A percentile compares a stretch with the other conserved stretches of the same genome.
Evolutionary conservation across 1,139 yeast species (phyloP).

Genomic region (Hansenula sp.): DNA sequence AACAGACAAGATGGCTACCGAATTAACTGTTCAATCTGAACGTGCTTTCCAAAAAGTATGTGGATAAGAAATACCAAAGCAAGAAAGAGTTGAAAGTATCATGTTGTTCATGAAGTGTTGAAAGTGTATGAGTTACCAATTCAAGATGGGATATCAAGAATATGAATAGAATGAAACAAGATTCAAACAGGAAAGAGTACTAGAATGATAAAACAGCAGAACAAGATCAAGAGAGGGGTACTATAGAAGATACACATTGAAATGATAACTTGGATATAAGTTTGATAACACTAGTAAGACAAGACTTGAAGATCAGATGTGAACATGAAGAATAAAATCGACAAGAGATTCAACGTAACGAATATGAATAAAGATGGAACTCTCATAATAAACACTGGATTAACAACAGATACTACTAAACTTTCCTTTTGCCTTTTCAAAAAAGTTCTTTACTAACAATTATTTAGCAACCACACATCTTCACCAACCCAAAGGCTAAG

Average conservation of each 20-base stretch:
- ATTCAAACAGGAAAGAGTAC: too few relatives aligned
- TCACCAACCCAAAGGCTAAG: constrained; percentile 99
- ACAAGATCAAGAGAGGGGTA: too few relatives aligned
- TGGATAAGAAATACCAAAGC: constrained; percentile 16
- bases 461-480: constrained; percentile 97
- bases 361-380: too few relatives aligned
- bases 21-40: constrained; percentile 99
- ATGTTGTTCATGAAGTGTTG: not conserved
- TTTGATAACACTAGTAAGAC: too few relatives aligned
- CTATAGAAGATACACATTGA: too few relatives aligned
- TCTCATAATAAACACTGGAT: too few relatives aligned
- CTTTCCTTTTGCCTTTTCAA: not conserved
- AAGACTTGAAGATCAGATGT: too few relatives aligned
- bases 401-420: not conserved
- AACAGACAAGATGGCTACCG: constrained; percentile 84
- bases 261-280: too few relatives aligned
- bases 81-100: not conserved
- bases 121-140: too few relatives aligned
- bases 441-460: constrained; percentile 15
- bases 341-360: too few relatives aligned
- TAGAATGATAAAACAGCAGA: too few relatives aligned
- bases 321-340: too few relatives aligned
- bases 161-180: not conserved
- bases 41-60: constrained; percentile 99
- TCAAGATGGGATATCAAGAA: not conserved